These are phyloP conservation scores for Aspergillus novoparasiticus DNA, from an alignment of 2,329 filamentous ascomycete species.

Conservation along the genomic window DNA sequence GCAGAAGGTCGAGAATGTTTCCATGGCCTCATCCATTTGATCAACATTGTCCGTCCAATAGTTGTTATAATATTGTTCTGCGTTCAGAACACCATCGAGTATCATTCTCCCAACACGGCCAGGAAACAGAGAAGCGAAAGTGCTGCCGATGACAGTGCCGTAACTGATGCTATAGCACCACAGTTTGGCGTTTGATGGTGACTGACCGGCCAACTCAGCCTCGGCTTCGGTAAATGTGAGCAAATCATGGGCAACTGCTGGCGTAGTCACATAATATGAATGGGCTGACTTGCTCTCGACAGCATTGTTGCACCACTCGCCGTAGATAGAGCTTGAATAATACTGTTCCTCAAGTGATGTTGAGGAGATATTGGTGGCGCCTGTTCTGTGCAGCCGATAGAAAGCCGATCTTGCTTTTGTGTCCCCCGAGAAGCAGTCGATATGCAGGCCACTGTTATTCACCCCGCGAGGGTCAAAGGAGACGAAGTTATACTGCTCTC, in stretches of 20 bases:
- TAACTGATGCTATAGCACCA: conserved; percentile 58
- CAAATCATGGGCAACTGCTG: conserved; percentile 18
- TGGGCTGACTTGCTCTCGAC: conserved; percentile 15
- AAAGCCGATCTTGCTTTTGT: conserved; percentile 19
- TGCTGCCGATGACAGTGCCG: conserved; percentile 49
- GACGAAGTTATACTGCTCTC: conserved; percentile 47
- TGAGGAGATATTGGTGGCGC: conserved; percentile 24
- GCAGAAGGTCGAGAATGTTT: conserved; percentile 58
- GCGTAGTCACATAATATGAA: conserved; percentile 21
- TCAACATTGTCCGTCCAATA: conserved; percentile 53
- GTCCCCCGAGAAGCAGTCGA: conserved; percentile 29
- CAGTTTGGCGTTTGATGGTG: conserved; percentile 29
- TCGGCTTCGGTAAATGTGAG: neutral
- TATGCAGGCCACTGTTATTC: conserved; percentile 33
- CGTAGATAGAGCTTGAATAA: conserved; percentile 26
- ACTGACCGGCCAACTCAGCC: neutral
- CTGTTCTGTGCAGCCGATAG: conserved; percentile 29
- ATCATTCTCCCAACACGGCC: conserved; percentile 44
- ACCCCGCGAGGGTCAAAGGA: conserved; percentile 49
- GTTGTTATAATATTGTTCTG: conserved; percentile 51
- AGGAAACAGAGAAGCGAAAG: conserved; percentile 49
- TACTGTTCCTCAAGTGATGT: conserved; percentile 32
- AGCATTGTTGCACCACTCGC: conserved; percentile 24
- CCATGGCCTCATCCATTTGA: conserved; percentile 59
- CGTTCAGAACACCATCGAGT: conserved; percentile 46